phyloP scores from a whole-genome alignment of 2,329 filamentous ascomycete species.

The Diaporthe destruens region DNA sequence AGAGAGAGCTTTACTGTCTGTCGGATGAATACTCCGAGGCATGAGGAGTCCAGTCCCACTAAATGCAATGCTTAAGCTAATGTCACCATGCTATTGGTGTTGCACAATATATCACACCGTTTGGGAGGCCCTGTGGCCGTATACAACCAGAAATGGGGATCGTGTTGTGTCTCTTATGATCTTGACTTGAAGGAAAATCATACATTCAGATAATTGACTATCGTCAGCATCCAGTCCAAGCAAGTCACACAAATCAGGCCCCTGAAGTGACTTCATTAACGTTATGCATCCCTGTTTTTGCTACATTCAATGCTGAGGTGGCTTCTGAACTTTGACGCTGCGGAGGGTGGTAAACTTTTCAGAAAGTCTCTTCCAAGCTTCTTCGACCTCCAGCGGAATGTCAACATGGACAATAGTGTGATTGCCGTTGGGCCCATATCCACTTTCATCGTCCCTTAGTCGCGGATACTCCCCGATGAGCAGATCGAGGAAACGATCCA shows the following conservation, averaged over 20 bases:
- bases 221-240: too few relatives aligned
- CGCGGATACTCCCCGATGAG: neutral
- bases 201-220: too few relatives aligned
- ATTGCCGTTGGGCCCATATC: constrained; percentile 10
- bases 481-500: constrained; percentile 12
- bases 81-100: too few relatives aligned
- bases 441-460: constrained; percentile 6
- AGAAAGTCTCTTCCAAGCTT: constrained; percentile 15
- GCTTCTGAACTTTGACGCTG: neutral
- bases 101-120: too few relatives aligned
- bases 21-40: constrained; percentile 6
- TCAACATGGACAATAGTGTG: constrained; percentile 17
- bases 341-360: neutral
- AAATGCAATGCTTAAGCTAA: too few relatives aligned
- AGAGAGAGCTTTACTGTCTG: constrained; percentile 23
- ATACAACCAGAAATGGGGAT: too few relatives aligned
- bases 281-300: neutral
- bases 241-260: neutral
- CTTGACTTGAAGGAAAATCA: too few relatives aligned
- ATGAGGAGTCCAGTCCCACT: neutral
- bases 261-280: neutral
- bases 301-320: neutral
- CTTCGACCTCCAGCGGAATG: neutral
- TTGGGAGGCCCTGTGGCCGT: too few relatives aligned
- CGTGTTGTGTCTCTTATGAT: too few relatives aligned